Evolutionary conservation across 2,329 filamentous ascomycete species (phyloP), one percentile per base, ranked within the genome.

Genomic region (Colletotrichum euphorbiae): DNA sequence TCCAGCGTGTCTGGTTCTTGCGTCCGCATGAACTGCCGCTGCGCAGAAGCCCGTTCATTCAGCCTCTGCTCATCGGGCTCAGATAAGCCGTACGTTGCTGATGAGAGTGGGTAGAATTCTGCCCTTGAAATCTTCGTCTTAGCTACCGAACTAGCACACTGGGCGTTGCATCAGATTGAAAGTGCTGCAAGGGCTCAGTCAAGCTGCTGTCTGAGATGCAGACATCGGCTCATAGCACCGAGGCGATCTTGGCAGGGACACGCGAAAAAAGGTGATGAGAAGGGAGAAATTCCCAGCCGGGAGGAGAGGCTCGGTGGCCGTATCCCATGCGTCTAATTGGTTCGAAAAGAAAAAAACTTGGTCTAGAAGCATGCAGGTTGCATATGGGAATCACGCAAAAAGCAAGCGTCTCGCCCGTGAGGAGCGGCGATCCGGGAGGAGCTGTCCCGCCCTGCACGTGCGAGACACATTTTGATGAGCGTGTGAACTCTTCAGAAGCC

Each of bases 381-480:
- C 62, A 61, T 36, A 54, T 55, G 33, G 36, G 46, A 51, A 28
- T 45, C 50, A 24, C 31, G 9, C 28, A 21, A 69, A 64, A 69
- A 69, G 66, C 28, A 69, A 69, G 61, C 61, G 17, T 45, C 17
- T 36, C 21, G 54, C 42, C 38, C 12, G 62, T 38, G 40, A 40
- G 24, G 38, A 17, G 46, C 19, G 38, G 21, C 38, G 24, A 42
- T 50, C 8, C 38, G 31, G 24, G 15, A 28, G 36, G 36, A n/a
- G 19, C 6, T 17, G 45, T 38, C 15, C 40, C 42, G 55, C 33
- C 24, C 54, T 48, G 61, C 66, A 55, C 54, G 48, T 68, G 61
- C 54, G 54, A 68, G 65, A 65, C 61, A 68, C 54, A 59, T 59
- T 5, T 54, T 55, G 33, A 65, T 59, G 38, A 68, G 31, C 48